These are phyloP conservation scores for Lachancea mirantina DNA, from an alignment of 805 yeast species.

Conservation along the genomic window DNA sequence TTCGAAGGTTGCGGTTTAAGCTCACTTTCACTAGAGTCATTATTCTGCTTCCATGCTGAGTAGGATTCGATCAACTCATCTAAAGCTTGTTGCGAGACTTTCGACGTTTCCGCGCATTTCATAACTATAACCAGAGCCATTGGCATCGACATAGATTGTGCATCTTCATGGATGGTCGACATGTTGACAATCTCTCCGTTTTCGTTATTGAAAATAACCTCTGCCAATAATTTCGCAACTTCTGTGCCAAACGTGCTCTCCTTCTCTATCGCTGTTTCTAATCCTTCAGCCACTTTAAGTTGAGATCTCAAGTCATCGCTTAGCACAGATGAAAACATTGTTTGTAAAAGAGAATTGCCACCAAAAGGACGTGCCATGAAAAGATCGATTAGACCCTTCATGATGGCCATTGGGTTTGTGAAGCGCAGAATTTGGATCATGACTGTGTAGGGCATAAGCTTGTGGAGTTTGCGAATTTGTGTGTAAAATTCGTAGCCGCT, in stretches of 20 bases:
- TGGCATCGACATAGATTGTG: conserved; percentile 26
- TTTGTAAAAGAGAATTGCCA: conserved; percentile 60
- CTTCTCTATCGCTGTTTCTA: conserved; percentile 36
- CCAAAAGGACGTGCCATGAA: conserved; percentile 77
- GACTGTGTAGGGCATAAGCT: conserved; percentile 70
- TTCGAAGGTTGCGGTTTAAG: conserved; percentile 9
- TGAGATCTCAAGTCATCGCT: conserved; percentile 68
- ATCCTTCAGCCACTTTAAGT: conserved; percentile 43
- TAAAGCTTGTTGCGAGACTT: conserved; percentile 17
- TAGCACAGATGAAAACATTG: conserved; percentile 62
- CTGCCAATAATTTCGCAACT: conserved; percentile 27
- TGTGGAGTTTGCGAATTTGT: conserved; percentile 65
- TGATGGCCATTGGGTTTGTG: conserved; percentile 82
- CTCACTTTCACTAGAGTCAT: conserved; percentile 13
- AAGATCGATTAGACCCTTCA: conserved; percentile 72
- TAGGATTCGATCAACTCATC: conserved; percentile 28
- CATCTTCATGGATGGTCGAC: conserved; percentile 27
- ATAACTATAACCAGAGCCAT: conserved; percentile 19
- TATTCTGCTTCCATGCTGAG: conserved; percentile 21
- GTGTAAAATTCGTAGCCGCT: conserved; percentile 67
- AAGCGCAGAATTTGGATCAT: conserved; percentile 69
- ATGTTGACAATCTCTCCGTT: conserved; percentile 23
- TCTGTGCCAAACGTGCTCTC: conserved; percentile 18
- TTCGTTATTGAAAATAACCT: conserved; percentile 31
- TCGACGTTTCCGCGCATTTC: conserved; percentile 17